Percentiles rank a stretch among this genome's conserved stretches.
Conservation (phyloP, 768 basidiomycete genomes). For the Cystofilobasidium ferigula region DNA sequence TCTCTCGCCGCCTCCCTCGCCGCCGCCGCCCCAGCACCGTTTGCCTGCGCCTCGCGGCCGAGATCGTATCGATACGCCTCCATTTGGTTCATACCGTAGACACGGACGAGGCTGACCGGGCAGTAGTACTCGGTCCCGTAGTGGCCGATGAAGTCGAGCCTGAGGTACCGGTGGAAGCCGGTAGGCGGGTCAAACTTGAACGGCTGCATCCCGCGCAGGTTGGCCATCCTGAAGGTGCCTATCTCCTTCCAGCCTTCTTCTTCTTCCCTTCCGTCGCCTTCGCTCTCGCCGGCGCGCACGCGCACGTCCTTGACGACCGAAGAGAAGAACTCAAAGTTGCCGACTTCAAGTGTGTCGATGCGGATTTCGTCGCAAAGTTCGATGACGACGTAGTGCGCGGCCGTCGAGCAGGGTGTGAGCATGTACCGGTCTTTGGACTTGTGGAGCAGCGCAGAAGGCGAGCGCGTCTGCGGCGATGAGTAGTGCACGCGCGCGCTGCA, state of each 20-base stretch:
- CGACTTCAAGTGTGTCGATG: slow-evolving; percentile 90
- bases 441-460: slow-evolving; percentile 68
- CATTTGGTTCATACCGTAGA: slow-evolving; percentile 90
- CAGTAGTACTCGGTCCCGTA: slow-evolving; percentile 96
- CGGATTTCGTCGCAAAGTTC: slow-evolving; percentile 96
- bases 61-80: slow-evolving; percentile 55
- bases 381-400: slow-evolving; percentile 67
- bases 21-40: neutral
- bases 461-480: slow-evolving; percentile 69
- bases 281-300: slow-evolving; percentile 55
- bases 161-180: slow-evolving; percentile 78
- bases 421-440: slow-evolving; percentile 89
- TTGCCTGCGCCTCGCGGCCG: neutral
- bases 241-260: slow-evolving; percentile 52
- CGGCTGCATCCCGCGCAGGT: slow-evolving; percentile 61
- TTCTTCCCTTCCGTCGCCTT: slow-evolving; percentile 34
- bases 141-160: slow-evolving; percentile 84
- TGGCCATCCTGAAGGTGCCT: slow-evolving; percentile 71
- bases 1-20: neutral
- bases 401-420: slow-evolving; percentile 73
- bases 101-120: slow-evolving; percentile 79
- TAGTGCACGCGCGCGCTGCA: slow-evolving; percentile 87
- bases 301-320: slow-evolving; percentile 88
- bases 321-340: slow-evolving; percentile 96
- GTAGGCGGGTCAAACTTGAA: slow-evolving; percentile 36